These are phyloP conservation scores for Collybia mongolica DNA, from an alignment of 768 basidiomycete genomes.

Conservation along the genomic window DNA sequence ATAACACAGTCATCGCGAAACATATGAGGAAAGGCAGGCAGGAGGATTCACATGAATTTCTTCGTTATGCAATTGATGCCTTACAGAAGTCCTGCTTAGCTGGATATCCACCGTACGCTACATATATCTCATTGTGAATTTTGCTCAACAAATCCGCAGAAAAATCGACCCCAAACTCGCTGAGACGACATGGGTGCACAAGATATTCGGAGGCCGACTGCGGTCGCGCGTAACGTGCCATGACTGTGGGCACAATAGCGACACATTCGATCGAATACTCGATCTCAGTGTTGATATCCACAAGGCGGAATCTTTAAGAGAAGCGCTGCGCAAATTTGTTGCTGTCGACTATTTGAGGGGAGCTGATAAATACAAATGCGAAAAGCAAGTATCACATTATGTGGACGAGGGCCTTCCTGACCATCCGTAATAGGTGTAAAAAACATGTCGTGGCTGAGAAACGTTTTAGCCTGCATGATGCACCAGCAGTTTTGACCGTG, in stretches of 20 bases:
- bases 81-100: constrained; percentile 83
- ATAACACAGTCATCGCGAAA: constrained; percentile 76
- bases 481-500: constrained; percentile 85
- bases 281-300: constrained; percentile 92
- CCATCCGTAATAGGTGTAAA: constrained; percentile 67
- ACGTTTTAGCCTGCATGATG: constrained; percentile 83
- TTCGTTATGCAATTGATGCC: constrained; percentile 90
- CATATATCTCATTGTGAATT: background rate
- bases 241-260: constrained; percentile 82
- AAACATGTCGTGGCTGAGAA: constrained; percentile 89
- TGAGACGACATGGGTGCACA: constrained; percentile 93
- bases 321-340: constrained; percentile 79
- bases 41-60: constrained; percentile 97
- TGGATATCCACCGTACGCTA: constrained; percentile 66
- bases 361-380: constrained; percentile 96
- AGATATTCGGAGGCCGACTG: constrained; percentile 88
- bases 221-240: constrained; percentile 89
- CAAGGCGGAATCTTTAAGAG: constrained; percentile 56
- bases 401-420: background rate
- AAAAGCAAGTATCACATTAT: constrained; percentile 66
- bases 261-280: constrained; percentile 94
- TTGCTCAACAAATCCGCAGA: constrained; percentile 30
- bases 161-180: constrained; percentile 70
- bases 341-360: constrained; percentile 83
- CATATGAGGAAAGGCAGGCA: constrained; percentile 89